Evolutionary conservation across 2,329 filamentous ascomycete species (phyloP), one percentile per base, ranked within the genome.

Genomic region (Fusarium temperatum): DNA sequence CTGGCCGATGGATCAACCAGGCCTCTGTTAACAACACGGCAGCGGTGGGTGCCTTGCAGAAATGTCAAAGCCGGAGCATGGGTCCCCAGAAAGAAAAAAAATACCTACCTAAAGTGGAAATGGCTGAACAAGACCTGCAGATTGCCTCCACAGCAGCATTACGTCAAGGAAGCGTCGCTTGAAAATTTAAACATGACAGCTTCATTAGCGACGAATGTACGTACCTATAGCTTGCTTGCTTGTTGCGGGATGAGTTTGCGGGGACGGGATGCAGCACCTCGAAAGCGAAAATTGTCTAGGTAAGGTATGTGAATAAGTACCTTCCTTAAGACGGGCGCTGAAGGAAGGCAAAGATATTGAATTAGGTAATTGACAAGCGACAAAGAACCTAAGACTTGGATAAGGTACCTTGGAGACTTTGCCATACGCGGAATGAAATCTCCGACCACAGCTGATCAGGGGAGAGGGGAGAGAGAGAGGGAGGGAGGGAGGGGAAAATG

Each of bases 121-220:
- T 54, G 26, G 22, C 57, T 57, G 35, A 39, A 35, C 66, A 73
- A 74, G 30, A 64, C 58, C 20, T 71, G 57, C 66, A 67, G 44
- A 51, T 44, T 42, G 45, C 44, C 39, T 61, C 45, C 45, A 48
- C 26, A 28, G 45, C 35, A 28, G 12, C 26, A 72, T 68, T 63
- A 73, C 71, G 70, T 73, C 71, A 74, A 59, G 45, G 45, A 22
- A 28, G 42, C 58, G 50, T 26, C 38, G 28, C 41, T 54, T 35
- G 30, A 44, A 41, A 30, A 28, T 64, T 42, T 45, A 61, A 38
- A 53, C 26, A 66, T 48, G 48, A 26, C 39, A 45, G 35, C n/a
- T 24, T 47, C 12, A 22, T 36, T 20, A 39, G 39, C 28, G 13
- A 35, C 20, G 24, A 36, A 39, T 30, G 32, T 35, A 35, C 32